Evolutionary conservation across 164 flowering plant species (phyloP).

Genomic region (Litsea cubeba): DNA sequence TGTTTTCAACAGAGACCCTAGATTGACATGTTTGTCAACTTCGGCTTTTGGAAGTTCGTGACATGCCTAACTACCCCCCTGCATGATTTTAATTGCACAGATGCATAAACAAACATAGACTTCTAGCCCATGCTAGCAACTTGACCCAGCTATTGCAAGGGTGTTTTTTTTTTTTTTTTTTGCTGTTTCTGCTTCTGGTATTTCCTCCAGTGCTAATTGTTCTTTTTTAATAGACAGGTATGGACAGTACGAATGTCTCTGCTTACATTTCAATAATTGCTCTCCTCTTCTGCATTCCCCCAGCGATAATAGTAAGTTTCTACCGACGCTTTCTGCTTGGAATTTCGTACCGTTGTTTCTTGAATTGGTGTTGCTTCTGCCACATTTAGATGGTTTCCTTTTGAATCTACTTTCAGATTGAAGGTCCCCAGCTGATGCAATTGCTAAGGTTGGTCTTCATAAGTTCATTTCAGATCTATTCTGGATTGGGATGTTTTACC

Average conservation of each 20-base stretch:
- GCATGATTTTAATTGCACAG: too few species aligned
- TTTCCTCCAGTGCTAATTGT: neutral
- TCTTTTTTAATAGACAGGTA: constrained; percentile 41
- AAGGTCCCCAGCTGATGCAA: constrained; percentile 59
- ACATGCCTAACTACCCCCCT: too few species aligned
- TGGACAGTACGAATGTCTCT: constrained; percentile 67
- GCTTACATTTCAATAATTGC: constrained; percentile 64
- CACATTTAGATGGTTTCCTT: constrained; percentile 1
- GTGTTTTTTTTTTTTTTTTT: too few species aligned
- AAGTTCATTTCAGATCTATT: constrained; percentile 59
- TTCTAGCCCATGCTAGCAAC: too few species aligned
- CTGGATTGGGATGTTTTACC: constrained; percentile 68
- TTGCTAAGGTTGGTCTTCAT: constrained; percentile 49
- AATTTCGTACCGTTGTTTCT: neutral
- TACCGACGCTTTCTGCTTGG: neutral
- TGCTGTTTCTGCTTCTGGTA: too few species aligned
- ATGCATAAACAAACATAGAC: too few species aligned
- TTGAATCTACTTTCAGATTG: constrained; percentile 33
- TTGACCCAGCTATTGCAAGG: neutral
- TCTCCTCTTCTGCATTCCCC: constrained; percentile 53
- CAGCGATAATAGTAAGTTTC: constrained; percentile 48
- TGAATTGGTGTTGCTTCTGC: neutral
- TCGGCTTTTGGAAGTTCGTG: too few species aligned
- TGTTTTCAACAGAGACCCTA: too few species aligned
- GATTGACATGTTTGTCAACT: too few species aligned